These are phyloP conservation scores for Globisporangium radiosum DNA, from an alignment of 352 stramenopile species.

Conservation along the genomic window DNA sequence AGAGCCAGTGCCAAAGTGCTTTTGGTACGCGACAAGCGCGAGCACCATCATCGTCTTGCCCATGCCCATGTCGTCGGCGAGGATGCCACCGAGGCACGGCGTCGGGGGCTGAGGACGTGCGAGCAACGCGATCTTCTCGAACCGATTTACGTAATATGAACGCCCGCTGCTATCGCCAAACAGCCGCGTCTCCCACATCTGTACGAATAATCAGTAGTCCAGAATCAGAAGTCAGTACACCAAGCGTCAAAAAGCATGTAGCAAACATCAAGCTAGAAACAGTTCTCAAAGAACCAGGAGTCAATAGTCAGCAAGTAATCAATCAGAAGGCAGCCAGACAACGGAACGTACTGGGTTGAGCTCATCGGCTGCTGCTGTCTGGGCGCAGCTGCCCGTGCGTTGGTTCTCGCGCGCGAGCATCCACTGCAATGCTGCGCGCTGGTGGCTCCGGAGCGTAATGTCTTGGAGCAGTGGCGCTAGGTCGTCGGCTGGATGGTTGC, in stretches of 20 bases:
- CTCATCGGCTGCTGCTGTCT: constrained; percentile 15
- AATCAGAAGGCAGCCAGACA: too few species aligned
- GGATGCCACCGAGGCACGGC: constrained; percentile 75
- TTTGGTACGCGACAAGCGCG: constrained; percentile 55
- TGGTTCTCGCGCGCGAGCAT: constrained; percentile 82
- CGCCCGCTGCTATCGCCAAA: constrained; percentile 27
- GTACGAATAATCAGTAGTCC: neutral
- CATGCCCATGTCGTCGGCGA: constrained; percentile 91
- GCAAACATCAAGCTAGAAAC: neutral
- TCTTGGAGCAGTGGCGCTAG: constrained; percentile 44
- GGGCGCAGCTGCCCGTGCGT: constrained; percentile 1
- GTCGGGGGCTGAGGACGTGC: constrained; percentile 36
- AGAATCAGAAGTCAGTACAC: too few species aligned
- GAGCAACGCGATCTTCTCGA: constrained; percentile 74
- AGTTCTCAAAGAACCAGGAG: too few species aligned
- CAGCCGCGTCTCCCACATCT: constrained; percentile 69
- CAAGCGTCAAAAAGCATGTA: too few species aligned
- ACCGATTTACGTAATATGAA: constrained; percentile 76
- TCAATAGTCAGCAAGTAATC: too few species aligned
- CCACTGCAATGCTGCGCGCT: constrained; percentile 79
- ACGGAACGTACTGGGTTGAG: constrained; percentile 35
- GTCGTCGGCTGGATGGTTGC: constrained; percentile 16
- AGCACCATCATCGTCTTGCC: constrained; percentile 86
- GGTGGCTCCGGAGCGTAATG: constrained; percentile 72
- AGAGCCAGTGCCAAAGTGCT: constrained; percentile 20